Percentiles rank a stretch among this genome's conserved stretches.
Evolutionary conservation across 805 yeast genomes (phyloP).

Genomic region (Metschnikowia dekortorum): DNA sequence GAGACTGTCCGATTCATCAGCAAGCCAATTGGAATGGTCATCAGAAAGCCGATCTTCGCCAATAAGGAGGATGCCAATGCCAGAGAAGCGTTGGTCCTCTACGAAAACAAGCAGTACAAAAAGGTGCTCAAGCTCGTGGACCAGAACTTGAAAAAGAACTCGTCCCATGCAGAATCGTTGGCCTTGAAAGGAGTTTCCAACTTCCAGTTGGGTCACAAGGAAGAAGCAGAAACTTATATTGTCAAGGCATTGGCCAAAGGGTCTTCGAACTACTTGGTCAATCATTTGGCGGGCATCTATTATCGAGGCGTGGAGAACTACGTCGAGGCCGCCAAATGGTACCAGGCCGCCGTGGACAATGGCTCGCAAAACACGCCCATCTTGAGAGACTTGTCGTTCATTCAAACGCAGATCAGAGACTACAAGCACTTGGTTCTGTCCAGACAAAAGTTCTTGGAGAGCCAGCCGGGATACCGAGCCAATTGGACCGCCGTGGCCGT

Average conservation of each 20-base stretch:
- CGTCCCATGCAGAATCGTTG: slow-evolving; percentile 72
- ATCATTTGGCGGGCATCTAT: slow-evolving; percentile 84
- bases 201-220: slow-evolving; percentile 51
- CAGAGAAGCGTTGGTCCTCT: slow-evolving; percentile 74
- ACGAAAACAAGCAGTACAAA: slow-evolving; percentile 82
- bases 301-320: slow-evolving; percentile 68
- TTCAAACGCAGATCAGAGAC: slow-evolving; percentile 79
- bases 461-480: slow-evolving; percentile 76
- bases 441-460: slow-evolving; percentile 64
- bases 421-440: slow-evolving; percentile 57
- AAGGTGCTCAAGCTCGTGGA: slow-evolving; percentile 79
- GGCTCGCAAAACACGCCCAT: slow-evolving; percentile 78
- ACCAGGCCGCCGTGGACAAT: slow-evolving; percentile 66
- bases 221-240: slow-evolving; percentile 62
- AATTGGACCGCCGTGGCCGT: slow-evolving; percentile 88
- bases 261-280: slow-evolving; percentile 60
- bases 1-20: background rate
- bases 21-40: slow-evolving; percentile 8
- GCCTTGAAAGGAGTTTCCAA: slow-evolving; percentile 80
- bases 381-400: slow-evolving; percentile 72
- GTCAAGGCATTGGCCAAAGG: slow-evolving; percentile 57
- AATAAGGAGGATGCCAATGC: slow-evolving; percentile 72
- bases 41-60: slow-evolving; percentile 30
- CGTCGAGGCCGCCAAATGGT: slow-evolving; percentile 73
- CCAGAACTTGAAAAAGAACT: slow-evolving; percentile 66